Conservation (phyloP, 306 rosid species). For the Castanea sativa region DNA sequence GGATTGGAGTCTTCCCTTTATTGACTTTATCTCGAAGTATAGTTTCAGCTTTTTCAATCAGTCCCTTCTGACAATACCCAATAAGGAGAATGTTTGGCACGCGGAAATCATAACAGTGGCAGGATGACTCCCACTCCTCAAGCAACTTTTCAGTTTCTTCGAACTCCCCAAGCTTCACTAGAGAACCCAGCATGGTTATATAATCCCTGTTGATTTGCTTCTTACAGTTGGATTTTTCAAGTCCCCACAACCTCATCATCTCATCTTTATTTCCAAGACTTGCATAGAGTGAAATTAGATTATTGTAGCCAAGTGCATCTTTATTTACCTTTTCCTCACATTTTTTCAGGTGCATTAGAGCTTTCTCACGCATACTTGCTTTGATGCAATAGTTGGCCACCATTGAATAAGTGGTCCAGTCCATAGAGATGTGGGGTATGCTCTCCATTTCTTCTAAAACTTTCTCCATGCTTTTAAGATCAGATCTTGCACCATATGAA, state of each 20-base stretch:
- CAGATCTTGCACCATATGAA: slow-evolving; percentile 54
- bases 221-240: slow-evolving; percentile 47
- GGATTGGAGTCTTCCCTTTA: slow-evolving; percentile 61
- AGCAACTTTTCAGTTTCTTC: slow-evolving; percentile 51
- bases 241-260: slow-evolving; percentile 63
- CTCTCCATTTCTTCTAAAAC: slow-evolving; percentile 58
- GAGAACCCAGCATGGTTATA: slow-evolving; percentile 55
- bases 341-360: slow-evolving; percentile 44
- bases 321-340: slow-evolving; percentile 51
- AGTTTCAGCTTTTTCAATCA: slow-evolving; percentile 48
- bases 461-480: slow-evolving; percentile 53
- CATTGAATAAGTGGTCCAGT: slow-evolving; percentile 54
- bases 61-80: slow-evolving; percentile 42
- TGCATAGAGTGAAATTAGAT: slow-evolving; percentile 57
- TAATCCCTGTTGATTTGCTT: slow-evolving; percentile 66
- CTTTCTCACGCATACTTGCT: slow-evolving; percentile 52
- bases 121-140: slow-evolving; percentile 61
- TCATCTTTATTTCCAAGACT: slow-evolving; percentile 42
- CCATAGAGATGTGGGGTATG: slow-evolving; percentile 30
- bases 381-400: slow-evolving; percentile 58
- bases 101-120: slow-evolving; percentile 53
- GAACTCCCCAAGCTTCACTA: slow-evolving; percentile 61
- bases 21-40: slow-evolving; percentile 31
- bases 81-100: slow-evolving; percentile 55
- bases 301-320: slow-evolving; percentile 44